These are phyloP conservation scores for Solanum ossicruentum DNA, from an alignment of 257 asterid species.

Conservation along the genomic window DNA sequence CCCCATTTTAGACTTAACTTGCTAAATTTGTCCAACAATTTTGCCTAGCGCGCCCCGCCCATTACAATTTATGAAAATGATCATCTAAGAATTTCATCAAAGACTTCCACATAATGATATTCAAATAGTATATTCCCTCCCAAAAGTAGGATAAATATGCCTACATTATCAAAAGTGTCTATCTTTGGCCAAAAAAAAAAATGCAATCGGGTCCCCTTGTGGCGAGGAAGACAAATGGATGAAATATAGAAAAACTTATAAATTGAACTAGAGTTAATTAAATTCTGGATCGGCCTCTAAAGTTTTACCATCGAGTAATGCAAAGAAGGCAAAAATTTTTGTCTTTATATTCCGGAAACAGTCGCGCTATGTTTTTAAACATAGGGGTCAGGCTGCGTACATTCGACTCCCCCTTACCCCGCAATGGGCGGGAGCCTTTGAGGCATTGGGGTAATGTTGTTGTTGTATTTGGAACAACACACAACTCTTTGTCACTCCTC, in stretches of 20 bases:
- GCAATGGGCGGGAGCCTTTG: too few species aligned
- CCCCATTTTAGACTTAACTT: background rate
- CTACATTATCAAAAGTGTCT: background rate
- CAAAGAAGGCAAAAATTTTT: constrained; percentile 35
- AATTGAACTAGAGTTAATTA: background rate
- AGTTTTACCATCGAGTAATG: constrained; percentile 19
- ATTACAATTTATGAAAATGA: background rate
- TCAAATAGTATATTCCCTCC: background rate
- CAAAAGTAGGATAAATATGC: background rate
- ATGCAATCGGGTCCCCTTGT: too few species aligned
- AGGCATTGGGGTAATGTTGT: too few species aligned
- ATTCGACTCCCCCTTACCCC: too few species aligned
- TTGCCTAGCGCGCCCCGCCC: background rate
- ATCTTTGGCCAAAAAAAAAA: too few species aligned
- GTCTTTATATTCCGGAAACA: too few species aligned
- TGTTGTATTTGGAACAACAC: constrained; percentile 24
- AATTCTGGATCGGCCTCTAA: background rate
- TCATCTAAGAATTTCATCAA: background rate
- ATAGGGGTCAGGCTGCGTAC: too few species aligned
- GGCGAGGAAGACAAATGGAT: too few species aligned
- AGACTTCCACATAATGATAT: background rate
- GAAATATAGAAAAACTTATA: too few species aligned
- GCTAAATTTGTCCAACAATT: background rate
- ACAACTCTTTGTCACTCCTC: constrained; percentile 38
- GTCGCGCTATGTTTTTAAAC: too few species aligned